Evolutionary conservation across 1,284 basidiomycete genomes (phyloP).

Genomic region (Salmacisia buchloeana): DNA sequence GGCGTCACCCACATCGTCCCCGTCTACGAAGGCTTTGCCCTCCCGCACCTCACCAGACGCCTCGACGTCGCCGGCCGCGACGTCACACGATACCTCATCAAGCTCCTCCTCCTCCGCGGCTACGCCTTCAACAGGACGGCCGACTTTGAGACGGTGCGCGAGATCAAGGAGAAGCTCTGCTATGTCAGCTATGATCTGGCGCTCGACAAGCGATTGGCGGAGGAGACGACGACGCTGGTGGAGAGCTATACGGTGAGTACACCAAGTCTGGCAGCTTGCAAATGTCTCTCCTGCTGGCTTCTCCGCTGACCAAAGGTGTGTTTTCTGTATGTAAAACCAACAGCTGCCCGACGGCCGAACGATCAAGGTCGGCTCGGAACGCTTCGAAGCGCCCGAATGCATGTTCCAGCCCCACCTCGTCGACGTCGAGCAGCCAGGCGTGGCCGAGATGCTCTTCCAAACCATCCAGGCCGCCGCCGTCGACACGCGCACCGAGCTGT

Average conservation of each 20-base stretch:
- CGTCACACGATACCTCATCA: slow-evolving; percentile 97
- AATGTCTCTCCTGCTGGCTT: no score
- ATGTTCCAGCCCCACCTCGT: slow-evolving; percentile 99
- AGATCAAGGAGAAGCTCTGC: slow-evolving; percentile 98
- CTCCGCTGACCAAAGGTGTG: no score
- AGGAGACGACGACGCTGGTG: slow-evolving; percentile 93
- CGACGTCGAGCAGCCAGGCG: slow-evolving; percentile 92
- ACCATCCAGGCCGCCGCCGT: slow-evolving; percentile 89
- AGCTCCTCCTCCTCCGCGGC: slow-evolving; percentile 92
- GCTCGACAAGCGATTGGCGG: slow-evolving; percentile 83
- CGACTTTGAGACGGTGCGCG: slow-evolving; percentile 95
- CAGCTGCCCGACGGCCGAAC: slow-evolving; percentile 90
- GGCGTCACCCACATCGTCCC: slow-evolving; percentile 99
- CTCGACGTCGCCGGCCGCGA: slow-evolving; percentile 92
- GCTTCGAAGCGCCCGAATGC: slow-evolving; percentile 99
- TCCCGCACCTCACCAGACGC: slow-evolving; percentile 87
- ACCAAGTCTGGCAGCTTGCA: not conserved
- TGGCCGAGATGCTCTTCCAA: slow-evolving; percentile 95
- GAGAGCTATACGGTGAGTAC: slow-evolving; percentile 82
- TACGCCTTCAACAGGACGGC: slow-evolving; percentile 99
- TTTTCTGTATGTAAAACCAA: no score
- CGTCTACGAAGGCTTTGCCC: slow-evolving; percentile 91
- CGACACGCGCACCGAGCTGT: slow-evolving; percentile 82
- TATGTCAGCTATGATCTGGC: slow-evolving; percentile 91
- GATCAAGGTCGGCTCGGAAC: slow-evolving; percentile 96